These are phyloP conservation scores for Pichia membranifaciens DNA, from an alignment of 805 yeast genomes.

Conservation along the genomic window DNA sequence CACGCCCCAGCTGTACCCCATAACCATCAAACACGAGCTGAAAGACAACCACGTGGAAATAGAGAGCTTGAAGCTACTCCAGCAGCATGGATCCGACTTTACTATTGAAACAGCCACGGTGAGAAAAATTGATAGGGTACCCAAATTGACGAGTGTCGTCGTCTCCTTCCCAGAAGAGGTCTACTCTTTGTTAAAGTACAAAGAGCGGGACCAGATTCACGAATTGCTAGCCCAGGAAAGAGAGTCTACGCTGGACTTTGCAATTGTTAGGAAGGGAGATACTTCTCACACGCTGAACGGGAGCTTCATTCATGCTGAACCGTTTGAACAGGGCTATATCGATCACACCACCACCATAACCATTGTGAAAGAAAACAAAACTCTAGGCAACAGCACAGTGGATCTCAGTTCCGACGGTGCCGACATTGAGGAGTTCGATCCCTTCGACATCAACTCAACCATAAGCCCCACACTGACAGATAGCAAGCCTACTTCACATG, in stretches of 20 bases:
- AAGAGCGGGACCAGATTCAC: conserved; percentile 30
- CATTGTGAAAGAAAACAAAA: conserved; percentile 34
- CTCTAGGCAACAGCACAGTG: not conserved
- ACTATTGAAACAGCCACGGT: conserved; percentile 38
- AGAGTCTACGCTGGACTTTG: conserved; percentile 19
- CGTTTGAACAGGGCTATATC: conserved; percentile 62
- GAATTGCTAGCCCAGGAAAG: conserved; percentile 32
- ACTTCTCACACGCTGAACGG: conserved; percentile 42
- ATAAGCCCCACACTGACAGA: not conserved
- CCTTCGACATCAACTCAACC: not conserved
- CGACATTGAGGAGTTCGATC: conserved; percentile 8
- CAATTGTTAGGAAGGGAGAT: conserved; percentile 38
- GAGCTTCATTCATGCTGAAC: conserved; percentile 58
- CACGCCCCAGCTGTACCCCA: conserved; percentile 32
- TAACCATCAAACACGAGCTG: conserved; percentile 25
- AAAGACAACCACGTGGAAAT: conserved; percentile 31
- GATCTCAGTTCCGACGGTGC: not conserved
- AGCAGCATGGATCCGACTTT: conserved; percentile 33
- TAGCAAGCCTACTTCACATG: not conserved
- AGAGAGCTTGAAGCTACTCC: conserved; percentile 34
- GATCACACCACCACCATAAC: conserved; percentile 45
- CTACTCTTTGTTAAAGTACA: conserved; percentile 37
- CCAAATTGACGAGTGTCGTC: conserved; percentile 34
- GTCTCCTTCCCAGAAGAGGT: conserved; percentile 41
- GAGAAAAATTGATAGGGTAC: conserved; percentile 27